These are phyloP conservation scores for Spiromastix sp. DNA, from an alignment of 2,329 filamentous ascomycete genomes.

Conservation along the genomic window DNA sequence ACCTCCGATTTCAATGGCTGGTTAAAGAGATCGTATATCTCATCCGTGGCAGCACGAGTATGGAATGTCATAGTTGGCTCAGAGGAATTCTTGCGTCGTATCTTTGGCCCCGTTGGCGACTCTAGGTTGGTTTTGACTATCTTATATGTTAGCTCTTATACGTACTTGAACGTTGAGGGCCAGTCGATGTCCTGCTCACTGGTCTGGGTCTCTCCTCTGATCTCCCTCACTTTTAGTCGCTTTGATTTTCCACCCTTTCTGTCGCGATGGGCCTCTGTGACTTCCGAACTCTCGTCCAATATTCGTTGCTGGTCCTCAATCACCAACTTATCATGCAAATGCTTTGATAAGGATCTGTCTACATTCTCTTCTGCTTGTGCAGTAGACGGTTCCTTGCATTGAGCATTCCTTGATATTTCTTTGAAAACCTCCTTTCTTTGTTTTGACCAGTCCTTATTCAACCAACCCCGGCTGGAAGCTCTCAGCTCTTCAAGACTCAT, in stretches of 20 bases:
- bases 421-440: conserved; percentile 42
- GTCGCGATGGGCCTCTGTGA: conserved; percentile 17
- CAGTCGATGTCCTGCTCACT: no score
- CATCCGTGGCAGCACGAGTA: conserved; percentile 87
- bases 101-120: conserved; percentile 75
- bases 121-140: conserved; percentile 90
- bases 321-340: conserved; percentile 23
- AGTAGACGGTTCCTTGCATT: conserved; percentile 12
- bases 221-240: conserved; percentile 72
- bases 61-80: conserved; percentile 99
- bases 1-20: conserved; percentile 55
- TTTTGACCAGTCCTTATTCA: conserved; percentile 43
- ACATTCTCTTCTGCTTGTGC: conserved; percentile 13
- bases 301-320: conserved; percentile 16
- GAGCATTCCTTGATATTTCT: conserved; percentile 35
- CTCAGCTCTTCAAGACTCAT: conserved; percentile 87
- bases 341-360: conserved; percentile 19
- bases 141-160: conserved; percentile 2
- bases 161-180: neutral
- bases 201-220: conserved; percentile 80
- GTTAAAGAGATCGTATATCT: conserved; percentile 96
- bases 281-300: conserved; percentile 9
- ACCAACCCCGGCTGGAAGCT: conserved; percentile 62
- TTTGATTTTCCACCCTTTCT: conserved; percentile 39
- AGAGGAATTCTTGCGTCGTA: conserved; percentile 61